Percentiles rank a stretch among this genome's conserved stretches.
Conservation (phyloP, 2,329 filamentous ascomycete genomes). For the Pestalotiopsis sp. region DNA sequence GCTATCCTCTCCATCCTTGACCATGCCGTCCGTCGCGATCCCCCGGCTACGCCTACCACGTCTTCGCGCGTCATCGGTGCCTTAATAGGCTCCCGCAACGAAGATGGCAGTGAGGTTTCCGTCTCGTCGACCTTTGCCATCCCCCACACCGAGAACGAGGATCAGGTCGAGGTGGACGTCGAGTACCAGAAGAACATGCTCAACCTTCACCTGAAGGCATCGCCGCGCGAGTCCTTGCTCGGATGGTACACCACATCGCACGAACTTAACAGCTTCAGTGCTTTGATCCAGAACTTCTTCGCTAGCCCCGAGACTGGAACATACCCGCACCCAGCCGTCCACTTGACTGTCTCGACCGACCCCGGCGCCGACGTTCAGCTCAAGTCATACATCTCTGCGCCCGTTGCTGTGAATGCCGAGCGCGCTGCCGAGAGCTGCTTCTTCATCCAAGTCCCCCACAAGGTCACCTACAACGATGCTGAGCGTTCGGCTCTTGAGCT, state of each 20-base stretch:
- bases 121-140: slow-evolving; percentile 97
- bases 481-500: slow-evolving; percentile 73
- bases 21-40: slow-evolving; percentile 88
- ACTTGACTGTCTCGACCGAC: slow-evolving; percentile 91
- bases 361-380: slow-evolving; percentile 88
- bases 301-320: slow-evolving; percentile 95
- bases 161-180: slow-evolving; percentile 99
- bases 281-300: slow-evolving; percentile 99
- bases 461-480: slow-evolving; percentile 80
- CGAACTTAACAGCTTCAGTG: slow-evolving; percentile 97
- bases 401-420: slow-evolving; percentile 93
- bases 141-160: slow-evolving; percentile 95
- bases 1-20: slow-evolving; percentile 81
- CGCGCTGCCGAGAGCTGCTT: slow-evolving; percentile 94
- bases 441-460: slow-evolving; percentile 96
- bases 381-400: slow-evolving; percentile 91
- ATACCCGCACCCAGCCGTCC: slow-evolving; percentile 94
- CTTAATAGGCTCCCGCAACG: slow-evolving; percentile 86
- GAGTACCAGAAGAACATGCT: slow-evolving; percentile 99
- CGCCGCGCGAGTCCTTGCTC: slow-evolving; percentile 90
- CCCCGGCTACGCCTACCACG: slow-evolving; percentile 63
- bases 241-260: slow-evolving; percentile 98
- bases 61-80: slow-evolving; percentile 97
- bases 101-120: slow-evolving; percentile 96
- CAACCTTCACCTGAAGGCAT: slow-evolving; percentile 87